phyloP scores from a whole-genome alignment of 306 rosid genomes.

The Herpetospermum pedunculosum region DNA sequence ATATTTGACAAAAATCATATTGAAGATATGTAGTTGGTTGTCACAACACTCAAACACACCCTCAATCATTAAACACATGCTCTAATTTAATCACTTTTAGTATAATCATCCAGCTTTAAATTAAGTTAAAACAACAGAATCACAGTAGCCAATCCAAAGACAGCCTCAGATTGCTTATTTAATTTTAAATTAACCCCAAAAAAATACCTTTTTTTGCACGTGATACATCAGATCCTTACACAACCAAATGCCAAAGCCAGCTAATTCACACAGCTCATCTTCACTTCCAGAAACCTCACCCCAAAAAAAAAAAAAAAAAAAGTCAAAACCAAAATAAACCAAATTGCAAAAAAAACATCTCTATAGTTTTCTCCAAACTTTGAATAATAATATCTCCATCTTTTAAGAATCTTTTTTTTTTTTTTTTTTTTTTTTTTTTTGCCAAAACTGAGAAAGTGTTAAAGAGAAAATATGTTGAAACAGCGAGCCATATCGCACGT shows the following conservation, averaged over 20 bases:
- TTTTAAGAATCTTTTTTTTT: not conserved
- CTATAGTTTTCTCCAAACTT: not conserved
- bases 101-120: not conserved
- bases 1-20: too few species aligned
- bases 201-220: not conserved
- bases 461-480: slow-evolving; percentile 19
- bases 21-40: too few species aligned
- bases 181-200: not conserved
- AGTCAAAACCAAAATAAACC: not conserved
- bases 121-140: not conserved
- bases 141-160: slow-evolving; percentile 1
- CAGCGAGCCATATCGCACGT: slow-evolving; percentile 42
- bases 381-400: slow-evolving; percentile 18
- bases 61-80: not conserved
- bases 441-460: slow-evolving; percentile 23
- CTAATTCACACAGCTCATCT: slow-evolving; percentile 62
- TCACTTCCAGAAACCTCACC: slow-evolving; percentile 6
- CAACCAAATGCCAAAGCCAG: slow-evolving; percentile 33
- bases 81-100: not conserved
- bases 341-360: not conserved
- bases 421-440: slow-evolving; percentile 11
- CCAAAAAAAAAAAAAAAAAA: not conserved
- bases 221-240: slow-evolving; percentile 37
- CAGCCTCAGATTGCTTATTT: not conserved
- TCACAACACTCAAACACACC: slow-evolving; percentile 19